These are phyloP conservation scores for Ganoderma sinense DNA, from an alignment of 1,284 basidiomycete species.

Conservation along the genomic window DNA sequence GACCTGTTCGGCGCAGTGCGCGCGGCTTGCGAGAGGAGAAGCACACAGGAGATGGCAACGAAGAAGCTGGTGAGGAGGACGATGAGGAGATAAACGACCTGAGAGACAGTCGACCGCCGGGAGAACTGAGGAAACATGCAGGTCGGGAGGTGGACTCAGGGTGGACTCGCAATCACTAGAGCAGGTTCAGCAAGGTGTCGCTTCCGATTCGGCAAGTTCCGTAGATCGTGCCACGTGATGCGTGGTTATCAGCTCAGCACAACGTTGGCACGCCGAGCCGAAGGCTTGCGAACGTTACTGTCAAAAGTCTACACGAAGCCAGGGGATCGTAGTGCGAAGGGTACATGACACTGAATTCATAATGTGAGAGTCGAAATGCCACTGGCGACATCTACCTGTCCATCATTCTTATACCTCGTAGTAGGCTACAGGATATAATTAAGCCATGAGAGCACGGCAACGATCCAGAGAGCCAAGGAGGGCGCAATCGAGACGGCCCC, in stretches of 20 bases:
- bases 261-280: not conserved
- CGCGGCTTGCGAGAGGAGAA: slow-evolving; percentile 74
- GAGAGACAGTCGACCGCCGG: slow-evolving; percentile 39
- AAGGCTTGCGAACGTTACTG: not conserved
- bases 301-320: no score
- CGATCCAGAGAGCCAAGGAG: not conserved
- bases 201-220: not conserved
- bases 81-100: slow-evolving; percentile 55
- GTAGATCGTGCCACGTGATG: not conserved
- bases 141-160: slow-evolving; percentile 7
- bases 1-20: slow-evolving; percentile 60
- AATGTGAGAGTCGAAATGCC: no score
- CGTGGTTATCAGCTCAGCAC: not conserved
- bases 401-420: no score
- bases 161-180: not conserved
- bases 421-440: not conserved
- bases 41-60: slow-evolving; percentile 65
- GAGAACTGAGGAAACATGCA: slow-evolving; percentile 38
- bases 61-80: slow-evolving; percentile 62
- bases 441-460: not conserved
- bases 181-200: no score
- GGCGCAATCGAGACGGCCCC: not conserved
- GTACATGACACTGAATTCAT: no score
- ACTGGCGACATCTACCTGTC: no score
- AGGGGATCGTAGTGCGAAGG: no score